Conservation (phyloP, 2,329 filamentous ascomycete genomes). For the Fusarium sp. region DNA sequence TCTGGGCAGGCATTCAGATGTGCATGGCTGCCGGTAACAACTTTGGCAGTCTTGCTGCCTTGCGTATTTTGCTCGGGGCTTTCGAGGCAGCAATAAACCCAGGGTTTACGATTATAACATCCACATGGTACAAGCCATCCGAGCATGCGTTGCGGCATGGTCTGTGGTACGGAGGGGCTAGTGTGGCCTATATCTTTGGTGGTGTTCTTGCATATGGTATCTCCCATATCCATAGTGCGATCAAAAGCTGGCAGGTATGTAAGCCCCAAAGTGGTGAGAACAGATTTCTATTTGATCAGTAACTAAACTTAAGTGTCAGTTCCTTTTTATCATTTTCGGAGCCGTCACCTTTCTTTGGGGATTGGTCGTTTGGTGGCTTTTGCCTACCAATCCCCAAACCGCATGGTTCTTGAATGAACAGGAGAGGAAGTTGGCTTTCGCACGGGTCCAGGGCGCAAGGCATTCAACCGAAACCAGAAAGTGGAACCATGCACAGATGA, state of each 20-base stretch:
- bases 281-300: neutral
- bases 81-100: neutral
- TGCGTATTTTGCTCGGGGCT: neutral
- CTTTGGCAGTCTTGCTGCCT: neutral
- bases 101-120: neutral
- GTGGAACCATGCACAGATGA: neutral
- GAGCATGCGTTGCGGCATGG: neutral
- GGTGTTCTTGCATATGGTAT: neutral
- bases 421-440: neutral
- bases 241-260: neutral
- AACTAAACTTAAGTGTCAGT: neutral
- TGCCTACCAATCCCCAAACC: neutral
- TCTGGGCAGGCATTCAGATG: neutral
- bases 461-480: neutral
- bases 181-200: neutral
- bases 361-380: neutral
- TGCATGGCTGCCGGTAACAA: neutral
- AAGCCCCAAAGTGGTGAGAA: no score
- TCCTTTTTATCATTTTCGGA: neutral
- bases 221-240: neutral
- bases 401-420: neutral
- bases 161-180: neutral
- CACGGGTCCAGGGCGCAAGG: neutral
- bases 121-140: constrained; percentile 1
- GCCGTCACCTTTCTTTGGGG: neutral